Percentiles rank a stretch among this genome's conserved stretches.
Conservation (phyloP, 2,329 filamentous ascomycete genomes). For the Calonectria pauciramosa region DNA sequence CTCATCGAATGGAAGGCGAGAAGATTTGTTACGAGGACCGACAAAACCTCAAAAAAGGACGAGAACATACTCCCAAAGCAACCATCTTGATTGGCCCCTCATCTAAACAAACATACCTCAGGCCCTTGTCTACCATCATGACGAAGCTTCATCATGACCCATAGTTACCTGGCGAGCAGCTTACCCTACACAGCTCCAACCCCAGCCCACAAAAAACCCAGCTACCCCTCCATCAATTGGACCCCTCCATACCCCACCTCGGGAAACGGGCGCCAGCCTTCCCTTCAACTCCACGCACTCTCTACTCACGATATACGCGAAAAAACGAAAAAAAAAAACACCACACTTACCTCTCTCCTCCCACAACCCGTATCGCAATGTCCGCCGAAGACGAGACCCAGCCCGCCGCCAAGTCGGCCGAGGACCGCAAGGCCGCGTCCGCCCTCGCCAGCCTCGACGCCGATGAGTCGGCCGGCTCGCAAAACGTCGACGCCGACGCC, state of each 20-base stretch:
- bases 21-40: background rate
- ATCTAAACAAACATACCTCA: background rate
- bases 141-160: background rate
- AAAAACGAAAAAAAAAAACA: background rate
- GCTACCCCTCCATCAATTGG: slow-evolving; percentile 14
- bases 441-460: slow-evolving; percentile 79
- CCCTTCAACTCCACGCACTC: slow-evolving; percentile 60
- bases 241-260: slow-evolving; percentile 4
- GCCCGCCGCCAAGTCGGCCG: slow-evolving; percentile 73
- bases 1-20: background rate
- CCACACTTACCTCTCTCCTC: background rate
- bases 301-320: background rate
- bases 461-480: slow-evolving; percentile 57
- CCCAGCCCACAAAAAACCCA: slow-evolving; percentile 4
- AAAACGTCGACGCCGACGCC: slow-evolving; percentile 77
- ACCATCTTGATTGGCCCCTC: background rate
- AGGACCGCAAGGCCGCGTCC: slow-evolving; percentile 82
- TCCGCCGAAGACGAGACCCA: slow-evolving; percentile 70
- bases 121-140: background rate
- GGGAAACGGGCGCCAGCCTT: slow-evolving; percentile 3
- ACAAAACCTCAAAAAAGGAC: background rate
- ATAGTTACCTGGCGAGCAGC: background rate
- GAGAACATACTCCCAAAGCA: no score
- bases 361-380: slow-evolving; percentile 53
- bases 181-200: background rate